Evolutionary conservation across 192 early-diverging fungal species (phyloP).

Genomic region (Entophlyctis helioformis): DNA sequence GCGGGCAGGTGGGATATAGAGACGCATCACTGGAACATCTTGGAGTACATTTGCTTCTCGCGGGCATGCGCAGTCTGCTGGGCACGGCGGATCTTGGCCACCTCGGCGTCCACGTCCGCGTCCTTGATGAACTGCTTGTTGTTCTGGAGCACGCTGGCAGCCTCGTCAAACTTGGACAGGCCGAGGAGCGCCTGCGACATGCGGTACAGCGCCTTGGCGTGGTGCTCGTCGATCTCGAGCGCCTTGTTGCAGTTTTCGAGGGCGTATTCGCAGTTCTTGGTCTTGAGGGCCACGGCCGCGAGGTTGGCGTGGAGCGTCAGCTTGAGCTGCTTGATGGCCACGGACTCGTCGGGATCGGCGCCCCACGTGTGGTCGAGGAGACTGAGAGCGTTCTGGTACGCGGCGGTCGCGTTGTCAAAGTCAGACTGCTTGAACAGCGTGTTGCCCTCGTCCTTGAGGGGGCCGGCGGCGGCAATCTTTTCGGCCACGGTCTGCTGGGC

Average conservation of each 20-base stretch:
- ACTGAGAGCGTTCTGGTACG: constrained; percentile 10
- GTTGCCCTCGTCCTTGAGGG: constrained; percentile 10
- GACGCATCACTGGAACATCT: too few relatives aligned
- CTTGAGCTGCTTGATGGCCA: constrained; percentile 2
- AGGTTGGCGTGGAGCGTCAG: constrained; percentile 10
- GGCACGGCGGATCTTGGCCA: neutral
- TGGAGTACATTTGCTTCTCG: constrained; percentile 8
- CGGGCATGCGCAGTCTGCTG: neutral
- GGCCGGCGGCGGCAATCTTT: constrained; percentile 3
- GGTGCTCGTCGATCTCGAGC: constrained; percentile 2
- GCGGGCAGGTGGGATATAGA: too few relatives aligned
- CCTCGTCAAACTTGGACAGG: constrained; percentile 4
- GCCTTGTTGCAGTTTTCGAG: constrained; percentile 1
- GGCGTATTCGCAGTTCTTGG: constrained; percentile 2
- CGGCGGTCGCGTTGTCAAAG: neutral
- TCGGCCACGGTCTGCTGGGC: constrained; percentile 5
- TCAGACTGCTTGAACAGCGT: constrained; percentile 13
- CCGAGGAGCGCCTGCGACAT: constrained; percentile 2
- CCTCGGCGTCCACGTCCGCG: constrained; percentile 1
- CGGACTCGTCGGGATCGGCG: constrained; percentile 3
- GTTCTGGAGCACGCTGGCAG: too few relatives aligned
- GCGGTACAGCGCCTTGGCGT: constrained; percentile 15
- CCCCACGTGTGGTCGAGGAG: constrained; percentile 1
- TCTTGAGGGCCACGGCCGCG: constrained; percentile 10
- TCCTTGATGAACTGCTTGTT: too few relatives aligned